Conservation (phyloP, 1,284 basidiomycete genomes). For the Bjerkandera adusta region DNA sequence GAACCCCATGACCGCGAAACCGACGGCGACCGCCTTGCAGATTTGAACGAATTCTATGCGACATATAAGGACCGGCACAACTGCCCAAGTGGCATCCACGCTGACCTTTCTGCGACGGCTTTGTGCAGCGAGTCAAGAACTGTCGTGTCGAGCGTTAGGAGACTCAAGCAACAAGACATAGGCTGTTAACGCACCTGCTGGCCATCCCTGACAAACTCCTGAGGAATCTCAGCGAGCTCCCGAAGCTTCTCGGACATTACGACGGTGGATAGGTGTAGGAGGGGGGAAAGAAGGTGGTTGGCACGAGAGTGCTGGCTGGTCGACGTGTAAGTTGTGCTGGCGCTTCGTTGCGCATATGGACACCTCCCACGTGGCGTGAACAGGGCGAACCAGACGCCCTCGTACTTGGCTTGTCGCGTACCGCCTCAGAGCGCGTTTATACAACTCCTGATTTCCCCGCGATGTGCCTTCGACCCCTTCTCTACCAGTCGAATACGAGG, state of each 20-base stretch:
- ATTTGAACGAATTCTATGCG: slow-evolving; percentile 85
- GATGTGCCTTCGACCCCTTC: no score
- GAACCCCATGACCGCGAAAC: slow-evolving; percentile 97
- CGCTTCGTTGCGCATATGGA: no score
- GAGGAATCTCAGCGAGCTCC: slow-evolving; percentile 90
- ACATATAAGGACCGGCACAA: slow-evolving; percentile 3
- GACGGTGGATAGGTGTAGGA: slow-evolving; percentile 19
- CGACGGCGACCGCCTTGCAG: slow-evolving; percentile 90
- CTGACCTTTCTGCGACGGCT: slow-evolving; percentile 92
- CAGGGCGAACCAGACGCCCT: no score
- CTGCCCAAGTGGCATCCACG: slow-evolving; percentile 5
- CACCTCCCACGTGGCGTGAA: no score
- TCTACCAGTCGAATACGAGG: no score
- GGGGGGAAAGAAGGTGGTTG: slow-evolving; percentile 17
- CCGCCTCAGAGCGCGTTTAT: no score
- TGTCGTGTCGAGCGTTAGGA: slow-evolving; percentile 32
- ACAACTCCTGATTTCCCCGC: no score
- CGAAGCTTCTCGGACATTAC: slow-evolving; percentile 88
- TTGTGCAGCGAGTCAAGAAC: slow-evolving; percentile 97
- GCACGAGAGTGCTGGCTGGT: slow-evolving; percentile 18
- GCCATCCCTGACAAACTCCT: slow-evolving; percentile 91
- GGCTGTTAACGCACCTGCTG: slow-evolving; percentile 66
- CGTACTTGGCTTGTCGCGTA: no score
- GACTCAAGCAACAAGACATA: slow-evolving; percentile 1
- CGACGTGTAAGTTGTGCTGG: slow-evolving; percentile 24